Evolutionary conservation across 176 grass and related monocot species (phyloP).

Genomic region (Paspalum vaginatum): DNA sequence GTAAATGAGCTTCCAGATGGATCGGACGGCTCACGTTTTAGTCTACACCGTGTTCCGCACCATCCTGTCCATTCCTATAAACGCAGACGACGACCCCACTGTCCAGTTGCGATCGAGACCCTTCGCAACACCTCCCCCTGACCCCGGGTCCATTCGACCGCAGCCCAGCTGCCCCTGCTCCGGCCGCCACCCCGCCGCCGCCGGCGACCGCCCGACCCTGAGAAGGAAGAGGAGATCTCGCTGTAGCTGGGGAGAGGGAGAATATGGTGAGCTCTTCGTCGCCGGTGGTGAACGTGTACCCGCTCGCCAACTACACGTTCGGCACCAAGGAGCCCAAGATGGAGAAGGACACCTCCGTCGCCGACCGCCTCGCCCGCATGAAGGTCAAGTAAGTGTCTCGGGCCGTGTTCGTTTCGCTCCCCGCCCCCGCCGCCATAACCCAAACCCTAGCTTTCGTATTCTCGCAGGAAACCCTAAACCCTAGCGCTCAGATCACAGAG

Average conservation of each 20-base stretch:
- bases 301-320: conserved; percentile 97
- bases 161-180: conserved; percentile 25
- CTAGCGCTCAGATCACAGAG: conserved; percentile 25
- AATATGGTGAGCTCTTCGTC: conserved; percentile 59
- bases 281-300: conserved; percentile 85
- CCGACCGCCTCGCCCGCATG: conserved; percentile 96
- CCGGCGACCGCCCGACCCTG: conserved; percentile 35
- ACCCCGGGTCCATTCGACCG: conserved; percentile 11
- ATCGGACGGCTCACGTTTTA: conserved; percentile 8
- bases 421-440: not conserved
- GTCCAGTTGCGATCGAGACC: conserved; percentile 39
- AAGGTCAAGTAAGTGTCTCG: conserved; percentile 82
- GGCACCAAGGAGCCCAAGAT: conserved; percentile 99
- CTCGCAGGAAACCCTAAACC: conserved; percentile 27
- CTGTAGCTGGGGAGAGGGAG: not conserved
- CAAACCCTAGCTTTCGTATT: conserved; percentile 1
- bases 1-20: not conserved
- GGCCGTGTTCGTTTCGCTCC: too few species aligned
- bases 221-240: conserved; percentile 1
- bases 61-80: conserved; percentile 31
- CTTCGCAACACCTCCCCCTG: not conserved
- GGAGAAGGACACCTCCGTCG: conserved; percentile 99
- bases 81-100: conserved; percentile 14
- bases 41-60: not conserved
- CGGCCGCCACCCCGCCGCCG: conserved; percentile 27